Evolutionary conservation across 768 basidiomycete genomes (phyloP).

Genomic region (Auricularia sp.): DNA sequence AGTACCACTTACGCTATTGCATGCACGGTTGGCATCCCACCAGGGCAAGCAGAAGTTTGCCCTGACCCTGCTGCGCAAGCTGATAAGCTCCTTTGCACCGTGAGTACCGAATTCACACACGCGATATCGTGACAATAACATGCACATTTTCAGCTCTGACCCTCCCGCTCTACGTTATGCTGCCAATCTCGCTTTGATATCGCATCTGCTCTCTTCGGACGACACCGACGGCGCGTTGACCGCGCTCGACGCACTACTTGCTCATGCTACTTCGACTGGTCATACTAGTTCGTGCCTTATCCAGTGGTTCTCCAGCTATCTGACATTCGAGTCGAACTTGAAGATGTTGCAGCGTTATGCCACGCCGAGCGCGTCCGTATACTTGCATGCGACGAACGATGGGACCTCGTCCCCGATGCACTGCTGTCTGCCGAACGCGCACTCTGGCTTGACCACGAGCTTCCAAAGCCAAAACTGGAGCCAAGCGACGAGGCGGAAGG

Average conservation of each 20-base stretch:
- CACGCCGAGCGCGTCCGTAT: slow-evolving; percentile 47
- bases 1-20: background rate
- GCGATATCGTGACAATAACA: too few species aligned
- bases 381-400: slow-evolving; percentile 44
- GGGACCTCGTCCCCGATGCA: slow-evolving; percentile 41
- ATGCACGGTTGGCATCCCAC: background rate
- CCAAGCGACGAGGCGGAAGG: slow-evolving; percentile 5
- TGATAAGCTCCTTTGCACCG: background rate
- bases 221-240: background rate
- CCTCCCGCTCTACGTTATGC: background rate
- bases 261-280: background rate
- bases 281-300: background rate
- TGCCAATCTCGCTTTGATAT: background rate
- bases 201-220: background rate
- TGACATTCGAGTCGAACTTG: too few species aligned
- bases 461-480: slow-evolving; percentile 3
- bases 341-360: background rate
- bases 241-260: background rate
- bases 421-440: slow-evolving; percentile 40
- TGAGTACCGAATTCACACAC: too few species aligned
- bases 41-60: background rate
- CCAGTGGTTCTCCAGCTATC: too few species aligned
- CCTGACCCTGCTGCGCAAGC: background rate
- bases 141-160: background rate
- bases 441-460: slow-evolving; percentile 27